phyloP scores from a whole-genome alignment of 106 monocot species.

The Platanthera guangdongensis region DNA sequence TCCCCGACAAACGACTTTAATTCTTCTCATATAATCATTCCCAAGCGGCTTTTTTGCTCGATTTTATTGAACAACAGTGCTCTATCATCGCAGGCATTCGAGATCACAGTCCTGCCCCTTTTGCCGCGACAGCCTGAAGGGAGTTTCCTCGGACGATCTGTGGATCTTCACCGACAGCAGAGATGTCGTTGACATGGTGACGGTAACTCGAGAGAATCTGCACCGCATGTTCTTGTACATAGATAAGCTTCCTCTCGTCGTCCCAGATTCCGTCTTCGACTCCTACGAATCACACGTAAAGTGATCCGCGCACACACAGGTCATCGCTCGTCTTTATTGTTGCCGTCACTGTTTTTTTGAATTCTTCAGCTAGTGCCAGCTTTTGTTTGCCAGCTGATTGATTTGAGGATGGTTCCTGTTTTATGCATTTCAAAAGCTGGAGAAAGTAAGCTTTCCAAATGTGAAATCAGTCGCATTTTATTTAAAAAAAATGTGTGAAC shows the following conservation, averaged over 20 bases:
- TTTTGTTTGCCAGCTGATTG: conserved; percentile 6
- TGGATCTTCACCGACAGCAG: conserved; percentile 68
- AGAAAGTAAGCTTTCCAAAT: not conserved
- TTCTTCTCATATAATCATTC: no score
- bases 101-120: conserved; percentile 92
- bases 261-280: conserved; percentile 56
- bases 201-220: conserved; percentile 65
- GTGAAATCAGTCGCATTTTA: not conserved
- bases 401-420: not conserved
- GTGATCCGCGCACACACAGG: not conserved
- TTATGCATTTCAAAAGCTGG: not conserved
- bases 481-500: not conserved
- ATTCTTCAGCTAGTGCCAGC: conserved; percentile 8
- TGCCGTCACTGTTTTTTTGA: not conserved
- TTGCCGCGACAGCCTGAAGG: conserved; percentile 80
- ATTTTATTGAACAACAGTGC: not conserved
- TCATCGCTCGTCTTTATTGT: not conserved
- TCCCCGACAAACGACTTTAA: no score
- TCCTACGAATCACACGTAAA: conserved; percentile 70
- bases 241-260: conserved; percentile 67
- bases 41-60: not conserved
- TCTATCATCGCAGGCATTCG: conserved; percentile 42
- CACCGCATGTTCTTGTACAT: conserved; percentile 82
- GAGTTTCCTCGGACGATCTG: conserved; percentile 63
- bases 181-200: conserved; percentile 66